These are phyloP conservation scores for Corylus heterophylla DNA, from an alignment of 306 rosid genomes.

Conservation along the genomic window DNA sequence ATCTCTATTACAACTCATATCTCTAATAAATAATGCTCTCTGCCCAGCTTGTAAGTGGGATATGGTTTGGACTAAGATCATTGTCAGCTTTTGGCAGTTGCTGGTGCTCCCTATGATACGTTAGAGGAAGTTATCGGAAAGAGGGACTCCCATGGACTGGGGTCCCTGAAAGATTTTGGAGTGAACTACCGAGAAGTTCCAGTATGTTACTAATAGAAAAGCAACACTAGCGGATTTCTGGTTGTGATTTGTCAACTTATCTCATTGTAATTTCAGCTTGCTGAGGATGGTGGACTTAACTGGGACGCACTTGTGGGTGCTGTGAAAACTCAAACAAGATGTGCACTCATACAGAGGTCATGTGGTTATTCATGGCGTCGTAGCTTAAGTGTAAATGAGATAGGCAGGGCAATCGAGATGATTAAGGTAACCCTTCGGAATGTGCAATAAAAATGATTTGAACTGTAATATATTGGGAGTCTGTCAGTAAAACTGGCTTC, in stretches of 20 bases:
- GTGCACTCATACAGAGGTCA: slow-evolving; percentile 91
- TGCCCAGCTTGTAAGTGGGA: slow-evolving; percentile 20
- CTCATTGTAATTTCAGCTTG: slow-evolving; percentile 54
- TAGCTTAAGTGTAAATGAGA: slow-evolving; percentile 81
- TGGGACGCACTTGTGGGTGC: slow-evolving; percentile 68
- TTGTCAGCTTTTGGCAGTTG: slow-evolving; percentile 95
- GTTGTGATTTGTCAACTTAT: slow-evolving; percentile 16
- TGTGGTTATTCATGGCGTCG: slow-evolving; percentile 95
- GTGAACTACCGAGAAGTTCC: slow-evolving; percentile 91
- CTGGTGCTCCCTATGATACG: slow-evolving; percentile 97
- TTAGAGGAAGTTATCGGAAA: slow-evolving; percentile 93
- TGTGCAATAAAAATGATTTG: neutral
- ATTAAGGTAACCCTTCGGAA: slow-evolving; percentile 61
- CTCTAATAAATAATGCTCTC: neutral
- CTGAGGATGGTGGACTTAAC: slow-evolving; percentile 80
- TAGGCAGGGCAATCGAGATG: slow-evolving; percentile 67
- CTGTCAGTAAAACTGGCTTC: neutral
- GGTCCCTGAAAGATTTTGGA: slow-evolving; percentile 90
- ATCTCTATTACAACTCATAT: slow-evolving; percentile 19
- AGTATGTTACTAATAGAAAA: slow-evolving; percentile 38
- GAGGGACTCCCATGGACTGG: slow-evolving; percentile 78
- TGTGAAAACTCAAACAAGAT: slow-evolving; percentile 73
- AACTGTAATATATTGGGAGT: neutral
- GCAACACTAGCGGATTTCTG: slow-evolving; percentile 2
- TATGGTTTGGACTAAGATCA: slow-evolving; percentile 48